Evolutionary conservation across 2,329 filamentous ascomycete species (phyloP), one percentile per base, ranked within the genome.

Genomic region (Ceratocystis variospora): DNA sequence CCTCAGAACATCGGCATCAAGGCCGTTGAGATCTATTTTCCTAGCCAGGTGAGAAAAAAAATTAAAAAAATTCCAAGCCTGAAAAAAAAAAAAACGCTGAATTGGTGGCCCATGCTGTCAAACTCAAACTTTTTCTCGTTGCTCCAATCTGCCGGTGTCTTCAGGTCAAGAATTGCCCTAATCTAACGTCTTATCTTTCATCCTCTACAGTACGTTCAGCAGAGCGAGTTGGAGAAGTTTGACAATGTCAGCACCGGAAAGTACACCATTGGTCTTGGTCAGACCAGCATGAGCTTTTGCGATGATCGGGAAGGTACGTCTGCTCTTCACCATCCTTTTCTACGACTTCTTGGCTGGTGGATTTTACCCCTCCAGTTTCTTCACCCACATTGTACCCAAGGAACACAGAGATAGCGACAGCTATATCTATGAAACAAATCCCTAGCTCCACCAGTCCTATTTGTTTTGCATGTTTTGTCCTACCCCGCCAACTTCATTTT

Each of bases 211-310:
- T 94, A 90, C 78, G 88, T 94, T 73, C 87, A 92, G 74, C 89
- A 94, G 79, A 76, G 80, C 67, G 88, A 92, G 76, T 83, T 94
- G 70, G 89, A 93, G 77, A 89, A 90, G 78, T 90, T 90, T 78
- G 89, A 94, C 83, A 89, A 88, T 75, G 88, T 90, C 73, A 83
- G 83, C 75, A 76, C 85, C 67, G 89, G 89, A 71, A 94, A 94
- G 79, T 94, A 94, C 82, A 94, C 89, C 73, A 93, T 94, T 78
- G 89, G 89, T 76, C 87, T 94, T 67, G 89, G 89, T 73, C 89
- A 94, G 83, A 93, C 88, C 75, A 90, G 89, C 80, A 94, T 94
- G 89, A 87, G 86, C 81, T 94, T 94, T 79, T 93, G 89, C 76
- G 89, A 94, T 77, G 89, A 94, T 74, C 86, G 88, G 74, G 89